Base-by-base conservation (phyloP, 2,329 filamentous ascomycete species). In the Berkeleyomyces basicola region DNA sequence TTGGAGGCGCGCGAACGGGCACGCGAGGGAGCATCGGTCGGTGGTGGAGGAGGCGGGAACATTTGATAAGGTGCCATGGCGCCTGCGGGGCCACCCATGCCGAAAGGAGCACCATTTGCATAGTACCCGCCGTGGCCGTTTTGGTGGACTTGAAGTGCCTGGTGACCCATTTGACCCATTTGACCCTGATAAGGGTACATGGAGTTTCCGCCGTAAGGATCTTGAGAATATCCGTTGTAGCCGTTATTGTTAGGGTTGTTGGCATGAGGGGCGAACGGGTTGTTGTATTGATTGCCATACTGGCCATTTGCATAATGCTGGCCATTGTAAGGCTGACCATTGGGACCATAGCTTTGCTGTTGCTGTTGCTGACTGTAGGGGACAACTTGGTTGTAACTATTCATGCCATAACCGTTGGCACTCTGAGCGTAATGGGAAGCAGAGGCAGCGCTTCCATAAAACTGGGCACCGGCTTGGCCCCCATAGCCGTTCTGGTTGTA, bases 1-100 rank as follows among this genome's bases (percentile, higher is more conserved):
- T 64, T 58, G 11, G 53, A 43, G 11, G 62, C 49, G 74, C 72
- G 1, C 76, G 74, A 4, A 77, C 76, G 3, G 73, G 70, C 5
- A 73, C 67, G n/a, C 66, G 69, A 11, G 68, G 73, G 0, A 14
- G 71, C 68, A 63, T 78, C 76, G 3, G 77, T 77, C 3, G 74
- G 70, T 0, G 77, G 75, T 4, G 75, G 73, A 0, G 72, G 73
- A 0, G 74, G 76, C n/a, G 74, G 71, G 0, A 69, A 68, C 46
- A 61, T 47, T 40, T 36, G 33, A 42, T 63, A 61, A 36, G 53
- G 58, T 2, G 40, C 42, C 66, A 65, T 10, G 44, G 53, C 53
- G 59, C 62, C 55, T 5, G 49, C 49, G n/a, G 46, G 60, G 36
- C 58, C 58, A 23, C 42, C 58, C 44, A 53, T 61, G 11, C 33